Evolutionary conservation across 1,284 basidiomycete genomes (phyloP), one percentile per base, ranked within the genome.

Genomic region (Acaromyces ingoldii): DNA sequence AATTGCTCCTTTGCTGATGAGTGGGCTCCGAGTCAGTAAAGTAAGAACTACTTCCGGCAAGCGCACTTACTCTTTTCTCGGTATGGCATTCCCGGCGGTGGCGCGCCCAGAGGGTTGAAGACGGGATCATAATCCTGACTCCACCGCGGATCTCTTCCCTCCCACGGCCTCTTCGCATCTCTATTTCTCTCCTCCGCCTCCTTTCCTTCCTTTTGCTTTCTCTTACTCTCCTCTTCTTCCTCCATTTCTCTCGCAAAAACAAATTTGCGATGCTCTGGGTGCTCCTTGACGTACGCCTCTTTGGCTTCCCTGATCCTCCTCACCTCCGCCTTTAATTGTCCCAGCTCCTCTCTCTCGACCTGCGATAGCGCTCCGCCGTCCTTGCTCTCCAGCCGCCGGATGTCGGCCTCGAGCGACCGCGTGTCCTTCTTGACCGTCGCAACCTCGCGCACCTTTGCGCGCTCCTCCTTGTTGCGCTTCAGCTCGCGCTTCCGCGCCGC

Each of bases 21-120:
- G 17, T 49, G 26, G 17, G 29, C 28, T 6, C 5, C 4, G 36
- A 26, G 31, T 24, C 7, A 7, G 41, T 15, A 24, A 36, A 13
- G 13, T 10, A 36, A n/a, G 13, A 21, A 10, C 28, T 10, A n/a
- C 17, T 15, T 15, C 30, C 49, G 55, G 41, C 33, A 65, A 60
- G 59, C 46, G 24, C 17, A 45, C 50, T 24, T 41, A 56, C 55
- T 34, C 37, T 86, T 80, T 72, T 96, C 90, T 44, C 83, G 78
- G 75, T 96, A 96, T 7, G 89, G 90, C 91, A 95, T 89, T 6
- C 92, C 92, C 7, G 92, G 92, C 19, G 92, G 92, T 19, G 92
- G 85, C n/a, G 91, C 89, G 24, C 92, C 92, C 72, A 82, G 92
- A 6, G 91, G 90, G 74, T 97, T 97, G 82, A 93, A 86, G 46